phyloP scores from a whole-genome alignment of 495 filamentous ascomycete species.

The Aspergillus egyptiacus region DNA sequence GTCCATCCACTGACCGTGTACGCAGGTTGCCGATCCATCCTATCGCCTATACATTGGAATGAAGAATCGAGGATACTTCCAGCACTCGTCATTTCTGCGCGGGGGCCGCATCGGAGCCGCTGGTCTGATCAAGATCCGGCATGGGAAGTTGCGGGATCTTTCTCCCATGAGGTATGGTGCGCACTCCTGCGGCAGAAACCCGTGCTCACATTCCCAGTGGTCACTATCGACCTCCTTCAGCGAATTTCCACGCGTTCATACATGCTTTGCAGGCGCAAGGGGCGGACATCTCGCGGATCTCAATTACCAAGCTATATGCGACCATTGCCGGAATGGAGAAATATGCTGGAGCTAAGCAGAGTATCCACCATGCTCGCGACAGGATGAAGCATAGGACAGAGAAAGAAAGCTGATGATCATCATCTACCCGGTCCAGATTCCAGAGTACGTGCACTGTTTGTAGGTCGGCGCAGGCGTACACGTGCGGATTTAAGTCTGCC shows the following conservation, averaged over 20 bases:
- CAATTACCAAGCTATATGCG: constrained; percentile 73
- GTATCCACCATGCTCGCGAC: constrained; percentile 45
- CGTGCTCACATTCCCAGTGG: constrained; percentile 48
- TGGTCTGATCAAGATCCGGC: constrained; percentile 76
- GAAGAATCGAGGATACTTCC: constrained; percentile 82
- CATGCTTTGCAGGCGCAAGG: constrained; percentile 62
- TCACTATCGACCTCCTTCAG: constrained; percentile 77
- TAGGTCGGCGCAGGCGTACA: too few species aligned
- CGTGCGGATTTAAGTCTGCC: too few species aligned
- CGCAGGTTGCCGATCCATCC: constrained; percentile 60
- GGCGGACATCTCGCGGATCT: constrained; percentile 72
- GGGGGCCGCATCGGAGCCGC: constrained; percentile 76
- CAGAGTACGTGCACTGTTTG: too few species aligned
- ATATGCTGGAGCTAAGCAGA: constrained; percentile 58
- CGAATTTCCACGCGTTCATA: constrained; percentile 78
- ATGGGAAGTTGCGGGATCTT: constrained; percentile 61
- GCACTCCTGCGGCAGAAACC: constrained; percentile 20
- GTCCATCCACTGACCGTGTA: not conserved
- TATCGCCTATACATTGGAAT: constrained; percentile 88
- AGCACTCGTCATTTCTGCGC: constrained; percentile 83
- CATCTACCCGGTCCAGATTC: too few species aligned
- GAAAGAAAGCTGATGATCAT: too few species aligned
- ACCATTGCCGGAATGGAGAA: constrained; percentile 77
- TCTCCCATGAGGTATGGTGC: constrained; percentile 32
- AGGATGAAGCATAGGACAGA: constrained; percentile 19